Evolutionary conservation across 2,329 filamentous ascomycete genomes (phyloP), one percentile per base, ranked within the genome.

Genomic region (Pseudohalonectria lignicola): DNA sequence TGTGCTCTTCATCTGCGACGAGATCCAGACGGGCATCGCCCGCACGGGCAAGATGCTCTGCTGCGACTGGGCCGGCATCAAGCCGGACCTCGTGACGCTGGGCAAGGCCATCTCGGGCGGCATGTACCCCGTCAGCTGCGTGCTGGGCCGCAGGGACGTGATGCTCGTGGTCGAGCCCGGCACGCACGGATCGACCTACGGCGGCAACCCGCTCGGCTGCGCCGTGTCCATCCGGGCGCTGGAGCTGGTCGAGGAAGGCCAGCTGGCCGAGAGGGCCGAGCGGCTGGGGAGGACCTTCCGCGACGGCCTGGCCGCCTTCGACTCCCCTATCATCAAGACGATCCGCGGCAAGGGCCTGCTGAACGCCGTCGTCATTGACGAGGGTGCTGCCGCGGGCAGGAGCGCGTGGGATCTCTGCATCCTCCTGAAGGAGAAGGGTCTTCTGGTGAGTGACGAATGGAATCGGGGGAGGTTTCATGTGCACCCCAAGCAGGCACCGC

Each of bases 101-200:
- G 92, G 92, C 55, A 98, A 98, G 69, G 92, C 92, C 49, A 94
- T 98, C 57, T 94, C 87, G 25, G 92, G 92, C 46, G 92, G 92
- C 60, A 92, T 96, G 82, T 98, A 98, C 64, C 92, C 92, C n/a
- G 92, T 98, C 41, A 94, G 87, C 44, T 87, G 82, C 52, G 88
- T 98, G 35, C 71, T 98, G 37, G 82, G 83, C 44, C 79, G 79
- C 52, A 87, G 82, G 63, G 88, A 95, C 41, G 71, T 96, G 46
- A 95, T 98, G 88, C 74, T 95, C 48, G 92, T 90, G 9, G 72
- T 98, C 46, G 92, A 98, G 69, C 86, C 92, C 19, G 92, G 92
- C 43, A 96, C 92, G 19, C 92, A 98, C 62, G 92, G 92, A 35
- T 94, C 86, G 31, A 98, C 92, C n/a, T 98, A 96, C 55, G 92